Evolutionary conservation across 2,329 filamentous ascomycete genomes (phyloP), one percentile per base, ranked within the genome.

Genomic region (Epichloe gansuensis): DNA sequence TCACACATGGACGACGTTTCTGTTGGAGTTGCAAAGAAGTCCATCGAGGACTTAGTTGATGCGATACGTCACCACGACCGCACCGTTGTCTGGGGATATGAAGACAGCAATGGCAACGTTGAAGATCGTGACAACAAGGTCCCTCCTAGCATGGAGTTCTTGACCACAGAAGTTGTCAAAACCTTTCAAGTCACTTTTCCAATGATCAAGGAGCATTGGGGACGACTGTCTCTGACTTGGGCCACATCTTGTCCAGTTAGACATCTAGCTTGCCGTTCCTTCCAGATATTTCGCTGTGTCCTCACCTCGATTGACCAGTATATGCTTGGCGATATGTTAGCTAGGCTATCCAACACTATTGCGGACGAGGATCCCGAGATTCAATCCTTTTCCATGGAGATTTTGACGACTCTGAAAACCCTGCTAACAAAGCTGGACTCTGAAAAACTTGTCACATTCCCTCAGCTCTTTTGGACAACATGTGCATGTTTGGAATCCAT

Each of bases 291-390:
- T 71, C 80, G 93, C 35, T 97, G 91, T 64, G 90, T 97, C 51
- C 79, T 95, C 31, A 94, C 88, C 15, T 89, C 87, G 0, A 72
- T 97, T 23, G 91, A 98, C 63, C 89, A 94, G 59, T 77, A 83
- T 53, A 98, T 97, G 91, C 77, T 98, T 15, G 89, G 89, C 2
- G 93, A 98, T 62, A 98, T 98, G 89, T 80, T 98, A 23, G 90
- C 87, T 12, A 80, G 94, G 46, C 74, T 98, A 35, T 97, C 91
- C 2, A 98, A 97, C 66, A 98, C 93, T 0, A 93, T 98, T 60
- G 90, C 94, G 0, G 91, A 97, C 57, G 89, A 96, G 59, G 89
- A 95, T 61, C 80, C 83, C 0, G 91, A 97, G 68, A 95, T 96
- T 51, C 89, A 96, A 62, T 91, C 89, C 0, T 98, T 98, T 62